These are phyloP conservation scores for Favolaschia claudopus DNA, from an alignment of 768 basidiomycete species.

Conservation along the genomic window DNA sequence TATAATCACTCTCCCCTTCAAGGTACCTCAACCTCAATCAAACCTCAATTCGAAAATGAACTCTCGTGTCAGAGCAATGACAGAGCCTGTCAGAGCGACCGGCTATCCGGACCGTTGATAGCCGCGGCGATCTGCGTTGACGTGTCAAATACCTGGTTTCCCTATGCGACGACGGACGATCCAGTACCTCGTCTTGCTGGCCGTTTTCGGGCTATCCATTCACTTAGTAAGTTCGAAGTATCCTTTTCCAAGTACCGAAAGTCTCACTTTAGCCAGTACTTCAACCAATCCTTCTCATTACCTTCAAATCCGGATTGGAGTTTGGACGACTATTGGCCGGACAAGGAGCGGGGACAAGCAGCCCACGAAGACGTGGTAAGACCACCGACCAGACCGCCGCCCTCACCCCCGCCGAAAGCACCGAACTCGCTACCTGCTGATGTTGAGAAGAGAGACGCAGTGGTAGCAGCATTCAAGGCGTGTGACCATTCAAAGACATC, in stretches of 20 bases:
- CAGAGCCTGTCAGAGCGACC: too few relatives aligned
- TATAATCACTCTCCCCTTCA: too few relatives aligned
- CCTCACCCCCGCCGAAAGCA: not conserved
- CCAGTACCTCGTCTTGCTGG: conserved; percentile 7
- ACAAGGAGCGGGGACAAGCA: not conserved
- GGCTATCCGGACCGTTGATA: too few relatives aligned
- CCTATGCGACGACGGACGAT: conserved; percentile 9
- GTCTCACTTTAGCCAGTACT: not conserved
- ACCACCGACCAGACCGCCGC: not conserved
- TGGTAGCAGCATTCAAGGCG: conserved; percentile 83
- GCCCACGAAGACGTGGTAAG: not conserved
- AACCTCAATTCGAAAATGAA: too few relatives aligned
- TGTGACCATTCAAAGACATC: conserved; percentile 24
- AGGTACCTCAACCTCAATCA: too few relatives aligned
- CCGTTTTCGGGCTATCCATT: not conserved
- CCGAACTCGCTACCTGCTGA: conserved; percentile 52
- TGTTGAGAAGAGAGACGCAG: conserved; percentile 64
- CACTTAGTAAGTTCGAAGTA: conserved; percentile 2
- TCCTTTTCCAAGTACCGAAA: not conserved
- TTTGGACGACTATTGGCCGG: not conserved
- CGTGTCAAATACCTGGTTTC: not conserved
- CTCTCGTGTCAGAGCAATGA: too few relatives aligned
- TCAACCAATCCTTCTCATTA: not conserved
- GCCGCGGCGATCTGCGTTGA: too few relatives aligned
- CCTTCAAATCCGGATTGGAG: not conserved